phyloP scores from a whole-genome alignment of 1,139 yeast species.

The Geotrichum aggregatum region DNA sequence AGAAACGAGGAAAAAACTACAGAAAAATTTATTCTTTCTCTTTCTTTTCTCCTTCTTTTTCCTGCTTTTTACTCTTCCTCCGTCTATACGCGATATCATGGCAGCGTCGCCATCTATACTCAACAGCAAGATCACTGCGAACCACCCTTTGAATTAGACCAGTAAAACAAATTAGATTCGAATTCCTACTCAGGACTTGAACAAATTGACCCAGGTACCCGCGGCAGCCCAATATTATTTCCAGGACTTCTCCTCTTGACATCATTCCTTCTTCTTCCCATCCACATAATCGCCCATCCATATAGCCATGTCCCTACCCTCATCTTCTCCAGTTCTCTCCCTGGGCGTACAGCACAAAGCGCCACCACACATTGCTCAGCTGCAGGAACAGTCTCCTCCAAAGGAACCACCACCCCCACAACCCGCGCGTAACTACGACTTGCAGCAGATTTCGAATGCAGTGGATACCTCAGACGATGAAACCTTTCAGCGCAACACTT shows the following conservation, averaged over 20 bases:
- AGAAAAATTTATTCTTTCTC: no score
- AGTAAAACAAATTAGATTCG: no score
- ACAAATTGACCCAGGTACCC: not conserved
- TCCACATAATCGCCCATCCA: not conserved
- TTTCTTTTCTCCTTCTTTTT: not conserved
- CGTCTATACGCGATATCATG: not conserved
- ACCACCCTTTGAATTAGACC: no score
- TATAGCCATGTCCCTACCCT: slow-evolving; percentile 1
- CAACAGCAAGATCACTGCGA: not conserved
- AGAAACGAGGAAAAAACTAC: no score
- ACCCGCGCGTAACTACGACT: slow-evolving; percentile 19
- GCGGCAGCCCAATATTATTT: not conserved
- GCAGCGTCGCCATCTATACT: not conserved
- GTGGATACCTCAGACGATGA: slow-evolving; percentile 69
- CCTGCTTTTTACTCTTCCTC: not conserved
- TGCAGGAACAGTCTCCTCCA: slow-evolving; percentile 4
- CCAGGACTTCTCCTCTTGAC: not conserved
- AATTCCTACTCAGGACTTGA: no score
- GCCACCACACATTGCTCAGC: slow-evolving; percentile 12
- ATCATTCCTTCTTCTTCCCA: no score
- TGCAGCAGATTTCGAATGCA: slow-evolving; percentile 39
- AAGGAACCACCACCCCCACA: slow-evolving; percentile 7
- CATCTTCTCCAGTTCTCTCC: slow-evolving; percentile 23
- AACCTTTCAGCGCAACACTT: slow-evolving; percentile 68
- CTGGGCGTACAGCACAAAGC: slow-evolving; percentile 22